Evolutionary conservation across 108 stramenopile species (phyloP).

Genomic region (Fistulifera solaris): DNA sequence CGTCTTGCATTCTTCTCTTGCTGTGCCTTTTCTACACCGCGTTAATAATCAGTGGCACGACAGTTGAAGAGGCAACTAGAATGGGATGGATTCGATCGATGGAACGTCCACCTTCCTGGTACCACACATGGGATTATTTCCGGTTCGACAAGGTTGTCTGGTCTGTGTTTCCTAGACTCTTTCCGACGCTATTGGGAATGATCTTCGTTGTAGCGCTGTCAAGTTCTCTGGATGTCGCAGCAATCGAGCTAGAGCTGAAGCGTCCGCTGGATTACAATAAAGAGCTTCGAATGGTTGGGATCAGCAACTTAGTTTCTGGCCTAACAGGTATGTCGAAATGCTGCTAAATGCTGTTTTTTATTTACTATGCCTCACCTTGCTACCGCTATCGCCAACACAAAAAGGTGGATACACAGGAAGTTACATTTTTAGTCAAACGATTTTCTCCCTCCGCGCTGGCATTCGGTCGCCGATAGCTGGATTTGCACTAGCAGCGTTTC

Average conservation of each 20-base stretch:
- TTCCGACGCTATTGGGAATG: slow-evolving; percentile 72
- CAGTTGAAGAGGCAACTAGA: slow-evolving; percentile 55
- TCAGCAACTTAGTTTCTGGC: slow-evolving; percentile 88
- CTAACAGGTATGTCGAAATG: slow-evolving; percentile 30
- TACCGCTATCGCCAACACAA: too few species aligned
- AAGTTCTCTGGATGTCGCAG: slow-evolving; percentile 92
- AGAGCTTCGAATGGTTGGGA: slow-evolving; percentile 84
- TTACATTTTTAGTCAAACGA: slow-evolving; percentile 96
- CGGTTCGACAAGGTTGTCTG: slow-evolving; percentile 72
- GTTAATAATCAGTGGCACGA: slow-evolving; percentile 41
- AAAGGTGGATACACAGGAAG: slow-evolving; percentile 67
- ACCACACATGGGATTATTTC: slow-evolving; percentile 77
- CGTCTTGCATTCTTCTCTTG: slow-evolving; percentile 64
- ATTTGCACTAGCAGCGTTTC: slow-evolving; percentile 46
- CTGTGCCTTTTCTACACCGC: slow-evolving; percentile 67
- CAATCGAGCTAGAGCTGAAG: slow-evolving; percentile 95
- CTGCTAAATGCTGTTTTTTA: slow-evolving; percentile 8
- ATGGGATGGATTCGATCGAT: slow-evolving; percentile 75
- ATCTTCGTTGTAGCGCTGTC: slow-evolving; percentile 92
- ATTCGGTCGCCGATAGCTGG: slow-evolving; percentile 77
- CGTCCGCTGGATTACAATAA: slow-evolving; percentile 88
- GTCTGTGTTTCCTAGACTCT: slow-evolving; percentile 55
- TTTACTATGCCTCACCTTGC: too few species aligned
- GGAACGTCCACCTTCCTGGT: slow-evolving; percentile 49
- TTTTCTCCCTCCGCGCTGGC: slow-evolving; percentile 90